Evolutionary conservation across 305 asterid species (phyloP), one percentile per base, ranked within the genome.

Genomic region (Solanum hybrid): DNA sequence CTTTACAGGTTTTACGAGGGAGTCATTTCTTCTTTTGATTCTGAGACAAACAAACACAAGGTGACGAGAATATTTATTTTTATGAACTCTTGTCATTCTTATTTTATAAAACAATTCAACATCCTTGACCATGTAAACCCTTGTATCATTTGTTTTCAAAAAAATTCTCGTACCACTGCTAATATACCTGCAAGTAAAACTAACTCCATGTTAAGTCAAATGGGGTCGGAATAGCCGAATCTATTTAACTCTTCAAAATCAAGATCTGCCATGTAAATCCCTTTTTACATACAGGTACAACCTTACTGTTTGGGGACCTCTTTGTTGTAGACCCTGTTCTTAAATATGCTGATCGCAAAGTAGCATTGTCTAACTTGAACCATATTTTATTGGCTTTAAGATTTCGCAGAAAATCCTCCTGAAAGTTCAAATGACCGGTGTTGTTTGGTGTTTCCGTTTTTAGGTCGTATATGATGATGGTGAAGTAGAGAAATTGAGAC

Each of bases 1-100:
- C 76, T 89, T 36, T 87, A 15, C 92, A 95, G 97, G 93, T 95
- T 92, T 89, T 94, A 95, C 89, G 24, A 89, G 2, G 97, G 96
- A 91, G 75, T 89, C 73, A 90, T 95, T 89, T 72, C 29, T 68
- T 94, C 92, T 90, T 95, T 89, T 89, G 94, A 95, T 90, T 92
- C 93, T 27, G 92, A 80, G 90, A 86, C 92, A 65, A 94, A 92
- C 91, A 94, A 90, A 84, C 96, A 94, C 91, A 90, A 83, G 95
- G 97, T 95, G 20, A 51, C 7, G 15, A 27, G 26, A 83, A 8
- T 4, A 82, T 80, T 1, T n/a, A 80, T 39, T 14, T 39, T 83
- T 13, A 83, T 27, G 37, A 39, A 82, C 4, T 10, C 27, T 27
- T 45, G 6, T 82, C 37, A 13, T 14, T 82, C 51, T 38, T 41